A percentile compares a stretch with the other conserved stretches of the same genome.
These are phyloP conservation scores for Butyriboletus loyo DNA, from an alignment of 768 basidiomycete genomes.

Conservation along the genomic window DNA sequence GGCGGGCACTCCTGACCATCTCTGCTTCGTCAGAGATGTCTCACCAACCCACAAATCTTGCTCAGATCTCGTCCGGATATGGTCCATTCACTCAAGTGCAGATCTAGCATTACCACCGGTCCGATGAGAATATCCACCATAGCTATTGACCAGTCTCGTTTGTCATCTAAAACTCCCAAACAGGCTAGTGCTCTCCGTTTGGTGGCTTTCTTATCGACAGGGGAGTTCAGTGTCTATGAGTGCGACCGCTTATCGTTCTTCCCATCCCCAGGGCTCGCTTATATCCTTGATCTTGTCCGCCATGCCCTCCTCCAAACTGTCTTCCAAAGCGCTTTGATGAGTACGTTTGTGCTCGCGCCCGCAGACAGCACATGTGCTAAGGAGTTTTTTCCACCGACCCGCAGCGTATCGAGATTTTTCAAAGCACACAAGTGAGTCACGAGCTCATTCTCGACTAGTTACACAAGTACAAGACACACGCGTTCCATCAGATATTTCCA, in stretches of 20 bases:
- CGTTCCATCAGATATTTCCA: not conserved
- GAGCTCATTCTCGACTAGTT: not conserved
- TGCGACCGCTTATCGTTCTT: conserved; percentile 46
- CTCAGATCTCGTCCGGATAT: conserved; percentile 19
- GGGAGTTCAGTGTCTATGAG: conserved; percentile 61
- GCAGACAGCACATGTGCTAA: no score
- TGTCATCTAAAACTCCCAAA: conserved; percentile 33
- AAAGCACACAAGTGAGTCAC: not conserved
- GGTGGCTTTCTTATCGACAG: conserved; percentile 61
- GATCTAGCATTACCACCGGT: conserved; percentile 33
- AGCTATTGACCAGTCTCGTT: conserved; percentile 72
- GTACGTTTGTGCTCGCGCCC: no score
- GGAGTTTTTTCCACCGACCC: no score
- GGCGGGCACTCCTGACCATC: conserved; percentile 58
- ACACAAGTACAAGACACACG: not conserved
- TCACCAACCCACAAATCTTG: conserved; percentile 15
- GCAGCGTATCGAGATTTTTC: no score
- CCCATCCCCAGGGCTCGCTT: conserved; percentile 41
- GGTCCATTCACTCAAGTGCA: conserved; percentile 43
- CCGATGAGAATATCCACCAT: conserved; percentile 56
- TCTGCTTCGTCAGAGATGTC: conserved; percentile 45
- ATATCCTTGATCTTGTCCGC: no score
- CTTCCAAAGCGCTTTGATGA: no score
- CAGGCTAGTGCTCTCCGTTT: conserved; percentile 41
- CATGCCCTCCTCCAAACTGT: no score